Base-by-base conservation (phyloP, 768 basidiomycete species). In the Hygrophorus russula region DNA sequence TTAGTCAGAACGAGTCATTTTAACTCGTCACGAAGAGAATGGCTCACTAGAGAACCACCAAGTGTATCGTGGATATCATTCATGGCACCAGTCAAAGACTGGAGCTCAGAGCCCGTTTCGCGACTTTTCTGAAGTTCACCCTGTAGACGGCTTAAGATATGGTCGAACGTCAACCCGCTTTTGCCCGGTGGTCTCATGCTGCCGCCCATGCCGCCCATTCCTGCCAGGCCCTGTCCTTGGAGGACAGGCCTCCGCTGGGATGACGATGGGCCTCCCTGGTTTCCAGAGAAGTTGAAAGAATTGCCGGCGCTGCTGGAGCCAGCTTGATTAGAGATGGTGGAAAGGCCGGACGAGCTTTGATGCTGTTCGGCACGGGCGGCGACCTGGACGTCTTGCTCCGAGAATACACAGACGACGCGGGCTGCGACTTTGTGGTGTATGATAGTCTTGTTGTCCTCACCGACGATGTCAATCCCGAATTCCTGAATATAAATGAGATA, bases 371-470 rank as follows among this genome's bases (percentile, higher is more conserved):
- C 73, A 31, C 80, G 79, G 1, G 78, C 75, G 29, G 82, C 83
- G 36, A 77, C 71, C 47, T 76, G 79, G 1, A 77, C 83, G 55
- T 99, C 96, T 46, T 89, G 86, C 33, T 90, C 82, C 0, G 71
- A 76, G 51, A 94, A 82, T 4, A 97, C 77, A 53, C 93, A 92
- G 42, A 88, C 74, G 29, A 92, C 91, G 20, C 89, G 85, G 3
- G 94, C 92, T 8, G 96, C 91, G 42, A 98, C 96, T 62, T 99
- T 98, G 67, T 97, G 93, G 64, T 99, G 96, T 39, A 98, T 82
- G 45, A 97, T 92, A 1, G 89, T 93, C 63, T 88, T 88, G 71
- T 93, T 96, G 69, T 99, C 96, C 56, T 99, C 96, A 49, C 89
- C 87, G 42, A 96, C 88, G 49, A 99, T 99, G 66, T 98, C 96